Base-by-base conservation (phyloP, 805 yeast species). In the Candida fluviatilis region DNA sequence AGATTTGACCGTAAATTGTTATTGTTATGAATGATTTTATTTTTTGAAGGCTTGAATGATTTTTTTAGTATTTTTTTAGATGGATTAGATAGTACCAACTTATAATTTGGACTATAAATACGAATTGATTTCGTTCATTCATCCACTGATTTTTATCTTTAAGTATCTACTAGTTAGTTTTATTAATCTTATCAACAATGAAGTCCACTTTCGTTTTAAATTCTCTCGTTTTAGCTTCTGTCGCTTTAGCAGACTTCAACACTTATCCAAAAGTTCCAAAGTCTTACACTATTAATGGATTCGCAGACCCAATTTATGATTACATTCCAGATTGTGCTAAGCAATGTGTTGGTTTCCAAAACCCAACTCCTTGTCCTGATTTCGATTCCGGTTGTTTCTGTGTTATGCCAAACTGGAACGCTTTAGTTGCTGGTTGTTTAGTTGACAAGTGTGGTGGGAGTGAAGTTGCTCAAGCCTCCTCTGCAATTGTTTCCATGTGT, bases 321-420 rank as follows among this genome's bases (percentile, higher is more conserved):
- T 41, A 41, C n/a, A 50, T 60, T 38, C 69, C 71, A 14, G 43
- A 49, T 11, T 66, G 71, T 52, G 71, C 69, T 27, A 54, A 62
- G 41, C 31, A 42, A 3, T 66, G 71, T 55, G 59, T 64, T 18
- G 46, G 38, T 32, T 47, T 48, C 31, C 49, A 57, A 39, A 63
- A 70, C 34, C 58, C 60, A 7, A 63, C 70, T 15, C 71, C 71
- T 34, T 66, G 73, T 44, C 73, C 73, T 34, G 64, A 64, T 59
- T 66, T 71, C 71, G 73, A 66, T 48, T 58, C 71, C 34, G 73
- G 73, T 18, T 66, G 73, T 54, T 59, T 66, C 38, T 66, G 73
- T 60, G 68, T 64, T 31, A 65, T 66, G 62, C 52, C 66, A 30
- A 45, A 46, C 31, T 66, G 60, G 55, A 54, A 52, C 27, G 58